Conservation (phyloP, 306 rosid genomes). For the Chamaecrista fasciculata region DNA sequence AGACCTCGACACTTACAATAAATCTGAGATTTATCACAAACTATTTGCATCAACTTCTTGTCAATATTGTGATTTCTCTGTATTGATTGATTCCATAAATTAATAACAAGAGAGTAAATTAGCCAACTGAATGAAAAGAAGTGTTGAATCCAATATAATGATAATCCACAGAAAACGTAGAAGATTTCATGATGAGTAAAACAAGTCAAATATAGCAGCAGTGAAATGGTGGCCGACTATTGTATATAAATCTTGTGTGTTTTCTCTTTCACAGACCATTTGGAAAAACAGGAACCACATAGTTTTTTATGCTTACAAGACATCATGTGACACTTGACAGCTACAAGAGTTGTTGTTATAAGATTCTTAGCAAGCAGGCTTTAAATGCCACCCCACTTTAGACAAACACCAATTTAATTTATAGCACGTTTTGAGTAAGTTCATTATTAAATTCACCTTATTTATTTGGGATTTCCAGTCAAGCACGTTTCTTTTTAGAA, state of each 20-base stretch:
- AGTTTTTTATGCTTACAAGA: background rate
- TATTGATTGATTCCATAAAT: constrained; percentile 15
- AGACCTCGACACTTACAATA: too few species aligned
- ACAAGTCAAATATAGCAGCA: constrained; percentile 37
- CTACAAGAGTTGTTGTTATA: constrained; percentile 21
- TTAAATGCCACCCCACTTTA: constrained; percentile 46
- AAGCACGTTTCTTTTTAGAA: constrained; percentile 51
- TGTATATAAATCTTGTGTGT: background rate
- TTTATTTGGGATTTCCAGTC: constrained; percentile 47
- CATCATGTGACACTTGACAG: constrained; percentile 23
- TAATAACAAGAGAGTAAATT: too few species aligned
- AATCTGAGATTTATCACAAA: too few species aligned
- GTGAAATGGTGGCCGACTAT: background rate
- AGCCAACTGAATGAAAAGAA: constrained; percentile 11
- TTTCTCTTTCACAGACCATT: background rate
- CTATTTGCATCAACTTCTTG: background rate
- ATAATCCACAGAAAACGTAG: background rate
- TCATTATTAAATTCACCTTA: background rate
- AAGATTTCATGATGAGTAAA: background rate
- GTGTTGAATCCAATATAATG: background rate
- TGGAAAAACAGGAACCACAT: constrained; percentile 34
- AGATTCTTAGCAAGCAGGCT: constrained; percentile 38
- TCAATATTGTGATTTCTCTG: background rate
- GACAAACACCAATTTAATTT: constrained; percentile 35
- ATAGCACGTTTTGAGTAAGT: constrained; percentile 31